Base-by-base conservation (phyloP, 768 basidiomycete species). In the Termitomyces sp. region DNA sequence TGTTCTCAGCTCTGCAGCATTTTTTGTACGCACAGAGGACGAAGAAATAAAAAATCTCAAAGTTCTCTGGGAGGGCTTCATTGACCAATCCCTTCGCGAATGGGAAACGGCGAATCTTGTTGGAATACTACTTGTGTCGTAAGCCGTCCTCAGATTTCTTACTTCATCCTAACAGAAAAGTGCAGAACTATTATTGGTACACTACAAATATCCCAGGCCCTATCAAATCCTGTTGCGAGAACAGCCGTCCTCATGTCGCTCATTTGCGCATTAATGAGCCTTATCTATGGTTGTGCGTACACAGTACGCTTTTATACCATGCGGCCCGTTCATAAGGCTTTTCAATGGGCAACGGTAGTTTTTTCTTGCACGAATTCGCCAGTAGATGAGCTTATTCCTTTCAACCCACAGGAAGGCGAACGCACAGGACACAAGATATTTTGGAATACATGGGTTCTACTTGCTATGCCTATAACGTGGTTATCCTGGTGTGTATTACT, bases 101-200 rank as follows among this genome's bases (percentile, higher is more conserved):
- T 90, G 87, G 87, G 89, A 89, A 73, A 90, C 88, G 2, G 58
- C 78, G 31, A 90, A 90, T 65, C 76, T 91, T 31, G 82, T 92
- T 16, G 89, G 87, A 13, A 89, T 87, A 11, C 69, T 92, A 31
- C 69, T 81, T 22, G 67, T 76, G 8, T 77, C 76, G 78, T 81
- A 50, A 58, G 78, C 27, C 68, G 1, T 42, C n/a, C 7, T n/a
- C 48, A 27, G 31, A 22, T 44, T 16, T 3, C 33, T 27, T 31
- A 30, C 18, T 18, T 24, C 18, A 5, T 12, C n/a, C 1, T 47
- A 6, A 47, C 24, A 8, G 7, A 8, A n/a, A 22, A 12, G 2
- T 8, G 11, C 62, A 89, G 88, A 3, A 86, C 86, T 2, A 86
- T 91, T 51, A 65, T 91, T 22, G 83, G 88, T 4, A 78, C 88